A percentile compares a stretch with the other conserved stretches of the same genome.
Evolutionary conservation across 306 rosid genomes (phyloP).

Genomic region (Acacia acuminata): DNA sequence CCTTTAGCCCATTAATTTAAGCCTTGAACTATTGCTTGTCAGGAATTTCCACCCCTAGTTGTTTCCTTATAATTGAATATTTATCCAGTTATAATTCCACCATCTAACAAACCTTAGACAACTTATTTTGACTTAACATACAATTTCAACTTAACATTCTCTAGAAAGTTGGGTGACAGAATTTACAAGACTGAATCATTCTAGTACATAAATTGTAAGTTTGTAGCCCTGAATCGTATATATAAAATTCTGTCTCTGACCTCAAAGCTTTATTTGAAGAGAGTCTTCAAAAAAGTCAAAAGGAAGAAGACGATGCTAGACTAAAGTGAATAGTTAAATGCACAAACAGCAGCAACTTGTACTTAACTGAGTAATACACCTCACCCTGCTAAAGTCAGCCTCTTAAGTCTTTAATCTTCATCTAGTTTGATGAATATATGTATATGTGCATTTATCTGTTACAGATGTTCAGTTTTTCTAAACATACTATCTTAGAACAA

Average conservation of each 20-base stretch:
- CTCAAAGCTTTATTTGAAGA: constrained; percentile 17
- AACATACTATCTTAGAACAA: constrained; percentile 6
- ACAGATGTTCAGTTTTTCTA: neutral
- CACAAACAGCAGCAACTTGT: constrained; percentile 21
- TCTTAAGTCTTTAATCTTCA: constrained; percentile 13
- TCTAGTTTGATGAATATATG: constrained; percentile 17
- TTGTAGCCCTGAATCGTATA: neutral
- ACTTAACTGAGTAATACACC: constrained; percentile 1
- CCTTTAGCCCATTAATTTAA: neutral
- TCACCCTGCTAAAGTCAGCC: constrained; percentile 8
- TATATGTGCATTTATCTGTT: neutral
- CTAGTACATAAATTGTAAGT: neutral
- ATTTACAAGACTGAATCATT: neutral
- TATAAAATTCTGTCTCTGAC: neutral
- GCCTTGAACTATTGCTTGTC: neutral
- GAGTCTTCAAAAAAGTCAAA: constrained; percentile 7
- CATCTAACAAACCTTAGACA: neutral
- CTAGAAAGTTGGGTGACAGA: neutral
- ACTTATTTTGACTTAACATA: neutral
- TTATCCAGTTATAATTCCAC: neutral
- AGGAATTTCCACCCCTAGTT: neutral
- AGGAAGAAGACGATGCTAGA: neutral
- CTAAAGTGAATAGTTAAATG: neutral
- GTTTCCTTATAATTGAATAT: neutral
- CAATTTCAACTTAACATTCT: neutral